Conservation (phyloP, 2,329 filamentous ascomycete species). For the Penicillium sp. region DNA sequence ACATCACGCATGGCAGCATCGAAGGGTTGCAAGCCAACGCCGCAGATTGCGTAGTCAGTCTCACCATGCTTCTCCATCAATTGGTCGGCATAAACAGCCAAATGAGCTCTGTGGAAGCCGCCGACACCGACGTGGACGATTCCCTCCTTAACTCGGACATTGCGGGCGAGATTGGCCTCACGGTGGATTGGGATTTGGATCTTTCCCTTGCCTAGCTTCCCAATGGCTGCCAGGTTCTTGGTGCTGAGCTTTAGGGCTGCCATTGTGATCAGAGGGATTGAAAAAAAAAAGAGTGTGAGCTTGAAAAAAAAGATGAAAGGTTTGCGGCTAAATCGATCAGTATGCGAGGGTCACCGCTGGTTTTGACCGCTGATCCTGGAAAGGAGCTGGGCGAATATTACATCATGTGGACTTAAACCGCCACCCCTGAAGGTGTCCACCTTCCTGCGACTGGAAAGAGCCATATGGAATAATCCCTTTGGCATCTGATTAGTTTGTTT, state of each 20-base stretch:
- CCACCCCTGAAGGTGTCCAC: background rate
- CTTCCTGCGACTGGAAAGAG: background rate
- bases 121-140: slow-evolving; percentile 56
- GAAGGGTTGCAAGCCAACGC: slow-evolving; percentile 52
- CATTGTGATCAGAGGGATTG: slow-evolving; percentile 25
- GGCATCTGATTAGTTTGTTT: background rate
- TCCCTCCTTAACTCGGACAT: slow-evolving; percentile 49
- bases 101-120: slow-evolving; percentile 55
- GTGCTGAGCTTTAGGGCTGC: slow-evolving; percentile 41
- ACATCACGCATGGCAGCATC: slow-evolving; percentile 54
- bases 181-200: slow-evolving; percentile 46
- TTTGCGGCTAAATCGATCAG: background rate
- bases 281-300: slow-evolving; percentile 8
- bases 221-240: slow-evolving; percentile 41
- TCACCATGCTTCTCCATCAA: slow-evolving; percentile 49
- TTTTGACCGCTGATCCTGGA: slow-evolving; percentile 17
- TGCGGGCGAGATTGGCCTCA: slow-evolving; percentile 25
- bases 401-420: slow-evolving; percentile 10
- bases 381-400: slow-evolving; percentile 9
- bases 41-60: slow-evolving; percentile 52
- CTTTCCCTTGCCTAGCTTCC: slow-evolving; percentile 17
- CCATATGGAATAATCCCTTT: background rate
- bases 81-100: slow-evolving; percentile 53
- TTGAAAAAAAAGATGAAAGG: background rate
- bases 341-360: slow-evolving; percentile 17